Base-by-base conservation (phyloP, 352 stramenopile species). In the Globisporangium okanoganense region DNA sequence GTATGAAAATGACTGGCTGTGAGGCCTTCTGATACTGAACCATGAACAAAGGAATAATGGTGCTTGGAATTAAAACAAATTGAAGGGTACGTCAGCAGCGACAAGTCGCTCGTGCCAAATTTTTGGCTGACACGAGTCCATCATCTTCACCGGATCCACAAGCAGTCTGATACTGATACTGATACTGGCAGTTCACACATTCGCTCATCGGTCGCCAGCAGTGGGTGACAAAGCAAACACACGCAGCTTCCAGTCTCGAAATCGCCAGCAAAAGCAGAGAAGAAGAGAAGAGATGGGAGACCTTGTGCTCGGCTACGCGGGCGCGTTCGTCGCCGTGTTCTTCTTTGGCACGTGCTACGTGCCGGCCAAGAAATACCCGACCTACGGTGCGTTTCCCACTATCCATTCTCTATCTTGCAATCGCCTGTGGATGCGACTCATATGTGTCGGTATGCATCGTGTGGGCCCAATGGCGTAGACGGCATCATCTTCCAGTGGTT, bases 401-500 rank as follows among this genome's bases (percentile, higher is more conserved):
- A 18, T 51, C 44, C 44, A 16, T 41, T 41, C 10, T 40, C 4
- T 31, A 16, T 47, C 24, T 10, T 27, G 18, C 5, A 35, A 1
- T 35, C 16, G 12, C 36, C 38, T 12, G 45, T 40, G n/a, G 24
- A 12, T 40, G 10, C 41, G 5, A 31, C 56, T 24, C 20, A 36
- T 4, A 41, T 41, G 36, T n/a, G 14, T 52, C 31, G 31, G 58
- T 54, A 5, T 53, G 22, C 50, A 18, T 69, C 29, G 4, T 10
- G 7, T n/a, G 43, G n/a, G 35, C 22, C 56, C 4, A 35, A 18
- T 55, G 36, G 2, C 70, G 55, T 38, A 90, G 85, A 94, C 62
- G 85, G 85, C 33, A 92, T 94, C 60, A 90, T 94, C 62, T 94
- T 92, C 68, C 85, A 94, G 65, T 94, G 85, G 85, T 92, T 92